Percentiles rank a stretch among this genome's conserved stretches.
These are phyloP conservation scores for Xylariales sp. DNA, from an alignment of 2,329 filamentous ascomycete species.

Conservation along the genomic window DNA sequence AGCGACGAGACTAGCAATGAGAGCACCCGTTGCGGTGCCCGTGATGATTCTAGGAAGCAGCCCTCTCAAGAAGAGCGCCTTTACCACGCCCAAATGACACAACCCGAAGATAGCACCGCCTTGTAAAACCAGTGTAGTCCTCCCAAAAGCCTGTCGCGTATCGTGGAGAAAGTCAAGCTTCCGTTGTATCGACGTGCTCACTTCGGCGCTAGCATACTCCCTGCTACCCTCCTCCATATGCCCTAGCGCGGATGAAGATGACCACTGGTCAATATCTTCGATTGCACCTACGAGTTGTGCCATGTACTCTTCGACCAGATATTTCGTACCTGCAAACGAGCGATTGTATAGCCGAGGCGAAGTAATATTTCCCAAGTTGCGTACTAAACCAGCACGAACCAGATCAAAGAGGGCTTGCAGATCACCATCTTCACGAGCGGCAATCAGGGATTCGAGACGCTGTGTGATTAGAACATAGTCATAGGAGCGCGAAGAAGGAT, in stretches of 20 bases:
- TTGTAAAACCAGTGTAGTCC: conserved; percentile 80
- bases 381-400: conserved; percentile 71
- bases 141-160: conserved; percentile 81
- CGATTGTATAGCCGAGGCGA: conserved; percentile 76
- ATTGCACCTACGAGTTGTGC: conserved; percentile 78
- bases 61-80: conserved; percentile 75
- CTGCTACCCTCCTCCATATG: not conserved
- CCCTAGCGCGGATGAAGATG: conserved; percentile 4
- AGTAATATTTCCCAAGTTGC: conserved; percentile 90
- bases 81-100: conserved; percentile 86
- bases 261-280: conserved; percentile 60
- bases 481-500: conserved; percentile 75
- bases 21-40: conserved; percentile 82
- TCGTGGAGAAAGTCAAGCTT: conserved; percentile 86
- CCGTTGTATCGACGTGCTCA: conserved; percentile 59
- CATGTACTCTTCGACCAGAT: conserved; percentile 87
- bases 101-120: conserved; percentile 89
- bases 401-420: conserved; percentile 73
- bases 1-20: conserved; percentile 84
- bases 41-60: conserved; percentile 86
- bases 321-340: conserved; percentile 84
- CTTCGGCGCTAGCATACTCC: not conserved
- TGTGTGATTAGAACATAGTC: conserved; percentile 81
- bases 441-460: conserved; percentile 66
- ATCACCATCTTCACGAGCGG: conserved; percentile 66